Conservation (phyloP, 2,329 filamentous ascomycete genomes). For the Calonectria pseudoreteaudii region DNA sequence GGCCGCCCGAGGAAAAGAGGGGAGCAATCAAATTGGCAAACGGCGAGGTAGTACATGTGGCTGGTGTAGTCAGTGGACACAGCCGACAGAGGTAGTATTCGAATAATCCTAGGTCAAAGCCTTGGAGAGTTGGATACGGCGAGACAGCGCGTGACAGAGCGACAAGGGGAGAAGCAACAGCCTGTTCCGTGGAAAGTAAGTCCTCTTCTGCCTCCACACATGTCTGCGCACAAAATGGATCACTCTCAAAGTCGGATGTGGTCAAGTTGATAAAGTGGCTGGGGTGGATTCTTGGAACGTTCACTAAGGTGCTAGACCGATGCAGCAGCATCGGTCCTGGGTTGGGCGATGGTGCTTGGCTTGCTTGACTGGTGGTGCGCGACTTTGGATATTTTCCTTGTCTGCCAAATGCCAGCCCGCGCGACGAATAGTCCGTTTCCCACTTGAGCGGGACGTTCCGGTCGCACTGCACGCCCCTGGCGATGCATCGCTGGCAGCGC, state of each 20-base stretch:
- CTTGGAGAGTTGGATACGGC: slow-evolving; percentile 24
- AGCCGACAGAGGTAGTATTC: slow-evolving; percentile 37
- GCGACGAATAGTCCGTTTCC: slow-evolving; percentile 43
- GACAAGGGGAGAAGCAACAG: not conserved
- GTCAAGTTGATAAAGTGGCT: slow-evolving; percentile 16
- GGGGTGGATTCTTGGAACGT: not conserved
- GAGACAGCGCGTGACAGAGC: slow-evolving; percentile 8
- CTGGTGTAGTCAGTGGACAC: slow-evolving; percentile 39
- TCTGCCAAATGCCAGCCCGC: slow-evolving; percentile 44
- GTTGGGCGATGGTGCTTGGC: not conserved
- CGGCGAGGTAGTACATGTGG: slow-evolving; percentile 27
- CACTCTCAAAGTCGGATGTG: not conserved
- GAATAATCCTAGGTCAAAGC: slow-evolving; percentile 27
- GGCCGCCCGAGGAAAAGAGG: slow-evolving; percentile 34
- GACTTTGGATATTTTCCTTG: slow-evolving; percentile 46
- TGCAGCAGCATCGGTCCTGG: not conserved
- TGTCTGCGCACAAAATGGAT: not conserved
- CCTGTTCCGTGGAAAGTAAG: not conserved
- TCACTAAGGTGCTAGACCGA: not conserved
- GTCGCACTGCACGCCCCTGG: not conserved
- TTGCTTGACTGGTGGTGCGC: slow-evolving; percentile 22
- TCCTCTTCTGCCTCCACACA: not conserved
- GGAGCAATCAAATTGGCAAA: slow-evolving; percentile 36
- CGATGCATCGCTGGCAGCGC: not conserved
- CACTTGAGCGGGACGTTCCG: slow-evolving; percentile 39